A percentile compares a stretch with the other conserved stretches of the same genome.
Conservation (phyloP, 768 basidiomycete genomes). For the Suillus brevipes region DNA sequence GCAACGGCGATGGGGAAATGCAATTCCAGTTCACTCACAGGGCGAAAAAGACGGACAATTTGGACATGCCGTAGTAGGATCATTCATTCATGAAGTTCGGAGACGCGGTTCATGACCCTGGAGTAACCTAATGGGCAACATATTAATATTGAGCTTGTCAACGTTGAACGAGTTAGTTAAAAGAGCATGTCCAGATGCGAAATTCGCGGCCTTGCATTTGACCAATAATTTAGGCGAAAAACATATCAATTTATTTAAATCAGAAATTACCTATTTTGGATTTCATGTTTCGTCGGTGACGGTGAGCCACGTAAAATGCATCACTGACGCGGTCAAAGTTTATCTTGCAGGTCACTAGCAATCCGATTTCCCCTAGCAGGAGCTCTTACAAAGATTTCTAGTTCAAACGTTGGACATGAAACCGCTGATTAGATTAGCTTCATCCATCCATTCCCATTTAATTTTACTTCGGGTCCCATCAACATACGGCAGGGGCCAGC, state of each 20-base stretch:
- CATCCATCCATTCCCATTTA: not conserved
- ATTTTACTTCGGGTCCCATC: slow-evolving; percentile 6
- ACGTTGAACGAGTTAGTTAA: not conserved
- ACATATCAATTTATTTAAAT: not conserved
- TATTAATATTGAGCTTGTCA: not conserved
- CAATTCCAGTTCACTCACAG: not conserved
- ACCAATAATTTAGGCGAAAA: not conserved
- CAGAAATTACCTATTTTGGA: not conserved
- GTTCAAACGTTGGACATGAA: not conserved
- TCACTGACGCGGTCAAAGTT: not conserved
- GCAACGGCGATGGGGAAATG: slow-evolving; percentile 1
- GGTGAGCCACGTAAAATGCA: not conserved
- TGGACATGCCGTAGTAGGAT: not conserved
- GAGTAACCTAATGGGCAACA: not conserved
- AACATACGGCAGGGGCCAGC: slow-evolving; percentile 3
- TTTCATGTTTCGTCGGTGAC: not conserved
- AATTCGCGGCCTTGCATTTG: not conserved
- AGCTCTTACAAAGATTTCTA: not conserved
- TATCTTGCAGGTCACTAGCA: not conserved
- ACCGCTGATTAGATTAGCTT: slow-evolving; percentile 11
- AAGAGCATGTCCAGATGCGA: not conserved
- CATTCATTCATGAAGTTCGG: not conserved
- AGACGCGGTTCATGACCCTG: not conserved
- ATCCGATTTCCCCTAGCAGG: not conserved
- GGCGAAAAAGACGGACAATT: slow-evolving; percentile 26